Base-by-base conservation (phyloP, 1,284 basidiomycete genomes). In the Butyriboletus appendiculatus region DNA sequence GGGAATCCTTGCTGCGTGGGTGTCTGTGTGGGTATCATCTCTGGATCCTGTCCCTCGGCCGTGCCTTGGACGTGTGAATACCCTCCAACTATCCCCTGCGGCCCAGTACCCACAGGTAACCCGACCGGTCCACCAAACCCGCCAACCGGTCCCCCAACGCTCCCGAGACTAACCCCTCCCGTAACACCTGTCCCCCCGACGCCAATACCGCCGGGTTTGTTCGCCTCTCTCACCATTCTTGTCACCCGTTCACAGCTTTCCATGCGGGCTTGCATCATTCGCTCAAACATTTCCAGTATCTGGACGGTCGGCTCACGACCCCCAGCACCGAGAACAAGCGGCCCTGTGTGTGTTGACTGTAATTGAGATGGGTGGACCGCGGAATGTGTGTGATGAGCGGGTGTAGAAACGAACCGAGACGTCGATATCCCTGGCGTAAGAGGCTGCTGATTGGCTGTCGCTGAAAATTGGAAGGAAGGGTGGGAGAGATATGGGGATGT, bases 191-290 rank as follows among this genome's bases (percentile, higher is more conserved):
- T n/a, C 9, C 52, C 46, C 22, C 59, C 54, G 24, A 40, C 46
- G 14, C 53, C 53, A 35, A 48, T 34, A 9, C 61, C 57, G 5
- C 57, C 63, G 20, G 67, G 62, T 12, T 43, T 66, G 53, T 66
- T 78, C 39, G 79, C 79, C 48, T 80, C 77, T 60, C 77, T 76
- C 37, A 88, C 78, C 59, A 90, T 75, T 43, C 76, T 76, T 58
- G 81, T 80, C 46, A 87, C 74, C 35, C 85, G 75, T 58, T 84
- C 76, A 67, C 87, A 90, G 64, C 84, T 87, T 67, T 89, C 85
- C 79, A 90, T 82, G 49, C 88, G 78, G 7, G 82, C 76, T 61
- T 88, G 84, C 75, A 88, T 81, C 73, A 90, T 82, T 59, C 81
- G 78, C 53, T 84, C 84, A 64, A 86, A 88, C 75, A 84, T 79